Conservation (phyloP, 305 asterid genomes). For the Withania somnifera region DNA sequence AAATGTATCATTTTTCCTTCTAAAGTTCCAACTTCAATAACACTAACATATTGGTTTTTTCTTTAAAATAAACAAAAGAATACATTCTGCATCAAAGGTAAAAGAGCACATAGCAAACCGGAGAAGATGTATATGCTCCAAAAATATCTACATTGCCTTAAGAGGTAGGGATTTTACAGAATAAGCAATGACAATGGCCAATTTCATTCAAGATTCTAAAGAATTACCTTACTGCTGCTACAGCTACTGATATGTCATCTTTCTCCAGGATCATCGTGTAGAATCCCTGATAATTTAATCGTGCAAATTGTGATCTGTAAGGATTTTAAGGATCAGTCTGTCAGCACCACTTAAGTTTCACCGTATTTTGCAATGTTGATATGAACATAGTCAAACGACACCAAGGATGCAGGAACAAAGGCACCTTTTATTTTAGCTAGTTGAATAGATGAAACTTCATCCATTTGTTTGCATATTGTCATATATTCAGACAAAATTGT, state of each 20-base stretch:
- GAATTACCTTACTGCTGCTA: conserved; percentile 76
- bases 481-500: not conserved
- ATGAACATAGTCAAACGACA: not conserved
- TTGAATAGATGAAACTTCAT: not conserved
- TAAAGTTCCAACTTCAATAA: not conserved
- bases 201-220: not conserved
- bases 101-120: not conserved
- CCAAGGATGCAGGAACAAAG: not conserved
- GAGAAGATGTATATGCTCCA: not conserved
- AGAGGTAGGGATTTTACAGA: not conserved
- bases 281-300: conserved; percentile 70
- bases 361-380: not conserved
- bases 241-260: conserved; percentile 54
- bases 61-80: not conserved
- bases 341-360: not conserved
- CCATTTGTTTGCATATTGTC: not conserved
- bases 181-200: not conserved
- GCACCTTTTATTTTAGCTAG: not conserved
- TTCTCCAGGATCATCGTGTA: conserved; percentile 70
- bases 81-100: not conserved
- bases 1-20: not conserved
- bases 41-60: not conserved
- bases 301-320: conserved; percentile 70
- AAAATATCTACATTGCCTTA: not conserved
- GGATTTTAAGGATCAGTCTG: conserved; percentile 15